Conservation (phyloP, 805 yeast genomes). For the Tanozyma kutaoensis region DNA sequence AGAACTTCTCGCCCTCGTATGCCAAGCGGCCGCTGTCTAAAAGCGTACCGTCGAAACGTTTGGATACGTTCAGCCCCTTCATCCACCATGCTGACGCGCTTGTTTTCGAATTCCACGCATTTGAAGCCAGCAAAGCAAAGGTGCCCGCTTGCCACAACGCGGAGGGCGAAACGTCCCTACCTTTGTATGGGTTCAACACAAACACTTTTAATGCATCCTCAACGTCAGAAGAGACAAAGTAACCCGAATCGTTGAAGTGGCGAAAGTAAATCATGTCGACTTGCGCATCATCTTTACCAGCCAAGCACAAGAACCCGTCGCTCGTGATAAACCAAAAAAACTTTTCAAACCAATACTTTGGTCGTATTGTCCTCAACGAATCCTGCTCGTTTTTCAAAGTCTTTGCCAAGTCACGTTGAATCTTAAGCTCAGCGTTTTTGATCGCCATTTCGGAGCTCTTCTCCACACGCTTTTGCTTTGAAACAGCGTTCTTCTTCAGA, state of each 20-base stretch:
- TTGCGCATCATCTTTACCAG: constrained; percentile 76
- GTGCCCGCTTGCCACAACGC: constrained; percentile 85
- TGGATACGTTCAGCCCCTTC: constrained; percentile 54
- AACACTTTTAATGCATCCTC: constrained; percentile 68
- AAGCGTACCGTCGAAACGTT: constrained; percentile 42
- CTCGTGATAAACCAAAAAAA: constrained; percentile 88
- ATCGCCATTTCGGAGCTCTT: constrained; percentile 66
- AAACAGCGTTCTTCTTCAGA: constrained; percentile 59
- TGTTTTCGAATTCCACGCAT: constrained; percentile 82
- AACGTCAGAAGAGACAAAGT: constrained; percentile 59
- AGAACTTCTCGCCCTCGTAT: constrained; percentile 39
- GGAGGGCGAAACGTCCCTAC: constrained; percentile 68
- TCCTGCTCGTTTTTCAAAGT: constrained; percentile 40
- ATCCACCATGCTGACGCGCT: constrained; percentile 81
- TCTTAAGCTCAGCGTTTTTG: constrained; percentile 69
- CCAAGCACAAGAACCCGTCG: constrained; percentile 77
- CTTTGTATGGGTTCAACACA: constrained; percentile 64
- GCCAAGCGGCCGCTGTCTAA: constrained; percentile 52
- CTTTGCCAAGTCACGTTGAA: constrained; percentile 56
- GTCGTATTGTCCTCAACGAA: constrained; percentile 45
- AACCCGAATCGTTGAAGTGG: constrained; percentile 62
- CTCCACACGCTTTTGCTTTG: constrained; percentile 71
- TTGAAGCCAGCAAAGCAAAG: constrained; percentile 66
- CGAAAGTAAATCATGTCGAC: constrained; percentile 69
- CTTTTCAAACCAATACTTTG: constrained; percentile 86